Evolutionary conservation across 805 yeast species (phyloP).

Genomic region (Metschnikowia kofuensis): DNA sequence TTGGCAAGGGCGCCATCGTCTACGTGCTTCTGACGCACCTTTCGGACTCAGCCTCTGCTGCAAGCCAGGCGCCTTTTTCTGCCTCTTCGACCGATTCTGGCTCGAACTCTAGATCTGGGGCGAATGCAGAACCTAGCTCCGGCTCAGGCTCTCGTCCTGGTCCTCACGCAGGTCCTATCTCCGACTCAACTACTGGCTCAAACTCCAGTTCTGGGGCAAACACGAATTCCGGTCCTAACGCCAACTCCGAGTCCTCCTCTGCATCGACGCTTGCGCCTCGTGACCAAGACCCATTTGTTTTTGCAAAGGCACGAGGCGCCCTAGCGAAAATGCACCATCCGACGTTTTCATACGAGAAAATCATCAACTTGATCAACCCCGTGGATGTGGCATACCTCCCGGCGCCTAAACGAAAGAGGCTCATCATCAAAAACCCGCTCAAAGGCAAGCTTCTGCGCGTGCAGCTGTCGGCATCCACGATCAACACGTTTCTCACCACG

Average conservation of each 20-base stretch:
- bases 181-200: too few species aligned
- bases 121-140: too few species aligned
- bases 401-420: conserved; percentile 61
- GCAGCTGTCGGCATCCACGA: conserved; percentile 34
- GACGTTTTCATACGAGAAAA: conserved; percentile 50
- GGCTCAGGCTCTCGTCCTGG: too few species aligned
- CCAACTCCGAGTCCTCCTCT: not conserved
- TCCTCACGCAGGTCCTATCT: too few species aligned
- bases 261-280: not conserved
- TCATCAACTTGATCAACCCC: conserved; percentile 64
- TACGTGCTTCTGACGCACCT: conserved; percentile 59
- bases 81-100: not conserved
- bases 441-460: conserved; percentile 29
- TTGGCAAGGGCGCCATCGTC: conserved; percentile 80
- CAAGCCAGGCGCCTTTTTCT: not conserved
- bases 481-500: conserved; percentile 29
- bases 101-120: not conserved
- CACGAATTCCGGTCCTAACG: not conserved
- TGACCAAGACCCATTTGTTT: not conserved
- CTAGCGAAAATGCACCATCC: conserved; percentile 26
- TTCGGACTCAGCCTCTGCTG: conserved; percentile 8
- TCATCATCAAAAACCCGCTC: conserved; percentile 57
- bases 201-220: too few species aligned
- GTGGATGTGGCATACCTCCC: conserved; percentile 68
- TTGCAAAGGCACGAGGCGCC: conserved; percentile 21